Base-by-base conservation (phyloP, 1,139 yeast genomes). In the Insectozyma bohioensis region DNA sequence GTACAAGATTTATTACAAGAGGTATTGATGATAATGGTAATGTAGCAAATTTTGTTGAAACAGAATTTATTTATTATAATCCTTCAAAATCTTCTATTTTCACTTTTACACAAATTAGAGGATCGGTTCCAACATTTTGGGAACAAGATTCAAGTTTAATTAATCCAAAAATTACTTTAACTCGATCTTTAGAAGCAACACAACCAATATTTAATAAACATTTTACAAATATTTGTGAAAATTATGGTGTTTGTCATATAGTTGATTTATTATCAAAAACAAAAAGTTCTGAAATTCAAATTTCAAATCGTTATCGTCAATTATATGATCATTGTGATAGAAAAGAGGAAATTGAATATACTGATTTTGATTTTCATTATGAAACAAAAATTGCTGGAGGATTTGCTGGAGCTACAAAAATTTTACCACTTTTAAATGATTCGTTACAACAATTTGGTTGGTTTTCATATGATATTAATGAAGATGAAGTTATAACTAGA, bases 51-150 rank as follows among this genome's bases (percentile, higher is more conserved):
- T 92, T 86, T 56, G 97, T 92, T 20, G 98, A 92, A 52, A 86
- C 97, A 0, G 99, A 94, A 56, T 74, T 87, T 29, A 81, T 92
- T 21, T 78, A 74, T 53, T 65, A 71, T 35, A 73, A 76, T 2
- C 62, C 67, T 9, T 44, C 63, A 8, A 55, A 54, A 22, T 38
- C 49, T 4, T 75, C 75, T 32, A 69, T 81, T 21, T 87, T 78
- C 53, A 79, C 97, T 2, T 90, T 81, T 54, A 78, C 85, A 1
- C 96, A 90, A 56, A 76, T 92, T 11, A 70, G 99, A 55, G 99
- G 99, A 3, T 85, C 95, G 11, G 92, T 92, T 3, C 98, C 99
- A 0, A 72, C 94, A 1, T 94, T 94, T 53, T 94, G 98, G 98
- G 98, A 94, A 54, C 99, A 94, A 56, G 97, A 90, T 50, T 80